Percentiles rank a stretch among this genome's conserved stretches.
Evolutionary conservation across 2,329 filamentous ascomycete species (phyloP).

Genomic region (Diaporthe sp.): DNA sequence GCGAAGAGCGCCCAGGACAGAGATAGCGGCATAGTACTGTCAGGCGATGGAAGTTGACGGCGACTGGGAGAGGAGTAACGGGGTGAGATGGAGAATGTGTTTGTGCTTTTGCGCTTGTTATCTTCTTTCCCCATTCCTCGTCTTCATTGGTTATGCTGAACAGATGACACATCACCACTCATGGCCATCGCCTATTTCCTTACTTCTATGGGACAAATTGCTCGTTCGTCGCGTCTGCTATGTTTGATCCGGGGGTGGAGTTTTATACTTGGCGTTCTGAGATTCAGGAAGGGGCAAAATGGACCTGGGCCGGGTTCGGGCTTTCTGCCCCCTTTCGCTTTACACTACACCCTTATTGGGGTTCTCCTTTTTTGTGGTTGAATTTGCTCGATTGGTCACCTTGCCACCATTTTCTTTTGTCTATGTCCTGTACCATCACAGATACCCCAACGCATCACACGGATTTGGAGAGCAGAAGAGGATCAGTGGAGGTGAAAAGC

Average conservation of each 20-base stretch:
- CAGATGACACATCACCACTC: slow-evolving; percentile 33
- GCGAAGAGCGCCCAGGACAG: slow-evolving; percentile 39
- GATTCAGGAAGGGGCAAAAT: slow-evolving; percentile 10
- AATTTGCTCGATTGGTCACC: slow-evolving; percentile 22
- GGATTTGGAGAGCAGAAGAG: slow-evolving; percentile 35
- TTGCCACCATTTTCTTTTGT: slow-evolving; percentile 38
- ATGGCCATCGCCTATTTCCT: slow-evolving; percentile 29
- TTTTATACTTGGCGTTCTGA: slow-evolving; percentile 37
- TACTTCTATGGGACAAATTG: not conserved
- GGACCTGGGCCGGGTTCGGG: slow-evolving; percentile 32
- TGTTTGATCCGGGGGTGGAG: slow-evolving; percentile 25
- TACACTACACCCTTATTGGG: not conserved
- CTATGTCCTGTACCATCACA: slow-evolving; percentile 39
- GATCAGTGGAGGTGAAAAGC: not conserved
- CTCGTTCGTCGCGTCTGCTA: slow-evolving; percentile 6
- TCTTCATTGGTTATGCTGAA: not conserved
- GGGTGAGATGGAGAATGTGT: not conserved
- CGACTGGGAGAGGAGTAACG: not conserved
- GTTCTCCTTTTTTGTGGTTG: slow-evolving; percentile 11
- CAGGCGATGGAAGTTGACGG: slow-evolving; percentile 36
- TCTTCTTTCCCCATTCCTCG: not conserved
- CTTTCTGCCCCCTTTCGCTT: slow-evolving; percentile 4
- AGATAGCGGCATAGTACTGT: slow-evolving; percentile 41
- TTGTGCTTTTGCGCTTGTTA: not conserved
- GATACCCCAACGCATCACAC: slow-evolving; percentile 40